Base-by-base conservation (phyloP, 768 basidiomycete species). In the Hemileccinum impolitum region DNA sequence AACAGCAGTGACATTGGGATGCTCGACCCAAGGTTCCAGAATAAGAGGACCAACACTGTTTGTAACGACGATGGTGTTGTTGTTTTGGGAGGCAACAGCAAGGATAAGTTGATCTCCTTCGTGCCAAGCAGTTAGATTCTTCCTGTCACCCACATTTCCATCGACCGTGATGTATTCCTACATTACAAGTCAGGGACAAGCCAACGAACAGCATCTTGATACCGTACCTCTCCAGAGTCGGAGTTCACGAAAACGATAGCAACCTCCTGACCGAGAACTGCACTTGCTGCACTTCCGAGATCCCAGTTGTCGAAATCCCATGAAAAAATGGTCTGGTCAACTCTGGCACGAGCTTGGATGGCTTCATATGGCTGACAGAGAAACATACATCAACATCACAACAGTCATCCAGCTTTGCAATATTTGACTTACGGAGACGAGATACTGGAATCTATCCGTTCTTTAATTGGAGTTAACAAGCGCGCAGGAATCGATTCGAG, bases 221-320 rank as follows among this genome's bases (percentile, higher is more conserved):
- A 47, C 42, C 51, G 10, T 14, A 71, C 80, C 69, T 94, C 93
- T 19, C 93, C 93, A 6, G 89, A 91, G 63, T 94, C 86, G 2
- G 87, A 76, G 53, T 84, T 82, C 55, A 92, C 75, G 66, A 93
- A 92, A 10, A 94, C 90, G 35, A 94, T 73, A 1, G 85, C 85
- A 8, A 83, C 84, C 17, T 82, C 81, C 52, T 77, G 75, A 35
- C 61, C 69, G 1, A 69, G 66, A 0, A 75, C 82, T 38, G 74
- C 66, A 39, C 72, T 75, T 6, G 70, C 75, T 8, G 82, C 84
- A 0, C 66, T 60, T 0, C 53, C 59, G 18, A 82, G 74, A 60
- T 93, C 72, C 60, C 78, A 91, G 64, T 93, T 81, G 48, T 90
- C 68, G 35, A 90, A 72, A 49, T 79, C 71, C 83, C 84, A 91